These are phyloP conservation scores for Malus hybrid DNA, from an alignment of 331 rosid species.

Conservation along the genomic window DNA sequence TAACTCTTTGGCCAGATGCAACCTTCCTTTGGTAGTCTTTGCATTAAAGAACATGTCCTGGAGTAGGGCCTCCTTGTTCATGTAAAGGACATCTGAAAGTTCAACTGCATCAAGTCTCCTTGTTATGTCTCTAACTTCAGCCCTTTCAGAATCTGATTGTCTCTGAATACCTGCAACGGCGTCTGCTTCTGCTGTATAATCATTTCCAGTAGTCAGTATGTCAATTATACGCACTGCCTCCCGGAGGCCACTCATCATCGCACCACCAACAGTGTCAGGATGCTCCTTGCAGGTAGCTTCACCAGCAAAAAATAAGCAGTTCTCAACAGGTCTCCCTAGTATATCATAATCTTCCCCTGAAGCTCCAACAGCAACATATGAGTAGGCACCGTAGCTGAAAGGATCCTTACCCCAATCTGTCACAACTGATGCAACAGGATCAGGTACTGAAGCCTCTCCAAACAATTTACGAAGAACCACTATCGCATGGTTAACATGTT, in stretches of 20 bases:
- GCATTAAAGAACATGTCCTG: conserved; percentile 75
- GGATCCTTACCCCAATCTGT: conserved; percentile 96
- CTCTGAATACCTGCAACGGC: conserved; percentile 79
- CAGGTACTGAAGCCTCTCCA: conserved; percentile 86
- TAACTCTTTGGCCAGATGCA: conserved; percentile 83
- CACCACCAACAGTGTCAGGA: conserved; percentile 99
- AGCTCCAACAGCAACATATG: conserved; percentile 93
- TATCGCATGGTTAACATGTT: conserved; percentile 81
- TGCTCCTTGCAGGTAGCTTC: conserved; percentile 99
- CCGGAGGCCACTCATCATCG: conserved; percentile 98
- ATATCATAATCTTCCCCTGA: conserved; percentile 97
- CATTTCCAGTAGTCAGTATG: conserved; percentile 69
- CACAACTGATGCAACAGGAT: conserved; percentile 86
- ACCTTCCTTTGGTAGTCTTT: conserved; percentile 79
- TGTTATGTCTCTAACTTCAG: conserved; percentile 90
- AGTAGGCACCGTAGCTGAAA: conserved; percentile 58
- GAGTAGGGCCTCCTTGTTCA: conserved; percentile 57
- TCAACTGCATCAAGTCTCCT: conserved; percentile 77
- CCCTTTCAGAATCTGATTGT: conserved; percentile 77
- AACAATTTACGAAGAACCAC: conserved; percentile 89
- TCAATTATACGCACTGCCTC: conserved; percentile 95
- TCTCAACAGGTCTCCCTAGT: conserved; percentile 82
- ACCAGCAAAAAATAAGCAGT: conserved; percentile 94
- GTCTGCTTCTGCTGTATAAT: conserved; percentile 86
- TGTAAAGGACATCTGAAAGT: conserved; percentile 59